Evolutionary conservation across 176 grass and related monocot species (phyloP), one percentile per base, ranked within the genome.

Genomic region (Typha latifolia): DNA sequence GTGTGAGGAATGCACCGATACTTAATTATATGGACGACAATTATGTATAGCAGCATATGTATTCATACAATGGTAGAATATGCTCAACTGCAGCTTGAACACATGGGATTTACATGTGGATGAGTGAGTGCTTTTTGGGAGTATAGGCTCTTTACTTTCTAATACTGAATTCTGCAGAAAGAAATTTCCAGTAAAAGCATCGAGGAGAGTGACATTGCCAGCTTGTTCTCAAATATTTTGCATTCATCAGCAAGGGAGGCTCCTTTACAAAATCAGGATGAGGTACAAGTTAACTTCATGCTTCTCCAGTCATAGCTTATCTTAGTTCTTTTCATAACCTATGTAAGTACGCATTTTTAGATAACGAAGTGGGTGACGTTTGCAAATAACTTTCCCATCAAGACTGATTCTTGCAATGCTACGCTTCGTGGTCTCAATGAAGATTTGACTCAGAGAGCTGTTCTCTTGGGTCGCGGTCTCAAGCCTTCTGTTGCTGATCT

Each of bases 331-430:
- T 3, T 59, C 53, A 21, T 19, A 19, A 21, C 53, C 2, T 9
- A 59, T 78, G 66, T 72, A 48, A 18, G 34, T 70, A 71, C 7
- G 14, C 16, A 18, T 79, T 66, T 10, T 49, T 64, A 90, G 94
- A 83, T 79, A 67, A 80, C 51, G 73, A 87, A 85, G 69, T 99
- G 94, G 94, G 83, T 81, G 65, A 57, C 64, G 15, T 99, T 99
- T 72, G 74, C 79, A 51, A 90, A 71, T n/a, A 84, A 82, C 47
- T 86, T 99, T 87, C 66, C 74, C 70, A 55, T 55, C 14, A 82
- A 70, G 66, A 21, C 63, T 48, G 89, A 74, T 49, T 61, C 71
- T 61, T 76, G 70, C 68, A 66, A 70, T 63, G 16, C 37, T 16
- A 62, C 72, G 49, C 77, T 96, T 69, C 57, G 50, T 61, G 62